Percentiles rank a stretch among this genome's conserved stretches.
Conservation (phyloP, 1,139 yeast species). For the Geotrichum aggregatum region DNA sequence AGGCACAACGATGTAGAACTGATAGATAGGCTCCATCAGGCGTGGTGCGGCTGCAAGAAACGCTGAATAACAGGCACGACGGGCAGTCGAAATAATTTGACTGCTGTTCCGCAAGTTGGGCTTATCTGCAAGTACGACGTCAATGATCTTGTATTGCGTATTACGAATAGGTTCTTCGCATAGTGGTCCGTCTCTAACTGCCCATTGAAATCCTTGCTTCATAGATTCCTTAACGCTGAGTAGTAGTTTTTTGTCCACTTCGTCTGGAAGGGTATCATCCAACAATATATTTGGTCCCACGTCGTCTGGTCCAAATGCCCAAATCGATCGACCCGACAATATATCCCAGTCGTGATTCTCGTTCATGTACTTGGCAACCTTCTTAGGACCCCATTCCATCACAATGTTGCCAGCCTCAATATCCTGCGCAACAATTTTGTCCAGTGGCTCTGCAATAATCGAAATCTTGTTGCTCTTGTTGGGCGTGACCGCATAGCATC, state of each 20-base stretch:
- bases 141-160: conserved; percentile 68
- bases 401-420: conserved; percentile 44
- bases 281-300: conserved; percentile 56
- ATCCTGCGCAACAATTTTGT: conserved; percentile 52
- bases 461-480: conserved; percentile 59
- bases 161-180: conserved; percentile 78
- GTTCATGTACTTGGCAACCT: conserved; percentile 54
- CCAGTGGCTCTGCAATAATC: conserved; percentile 73
- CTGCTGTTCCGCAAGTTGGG: conserved; percentile 55
- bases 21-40: conserved; percentile 76
- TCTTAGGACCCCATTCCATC: conserved; percentile 38
- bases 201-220: conserved; percentile 79
- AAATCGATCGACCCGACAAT: conserved; percentile 72
- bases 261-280: conserved; percentile 75
- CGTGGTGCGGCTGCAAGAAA: conserved; percentile 74
- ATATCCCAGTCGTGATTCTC: conserved; percentile 74
- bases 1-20: conserved; percentile 57
- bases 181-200: conserved; percentile 80
- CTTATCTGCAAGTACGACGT: conserved; percentile 51
- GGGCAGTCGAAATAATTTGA: conserved; percentile 75
- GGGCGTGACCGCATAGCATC: conserved; percentile 56
- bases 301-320: conserved; percentile 72
- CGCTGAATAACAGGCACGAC: conserved; percentile 83
- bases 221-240: conserved; percentile 51
- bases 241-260: conserved; percentile 57